phyloP scores from a whole-genome alignment of 495 filamentous ascomycete species.

The Aeminium ludgeri region DNA sequence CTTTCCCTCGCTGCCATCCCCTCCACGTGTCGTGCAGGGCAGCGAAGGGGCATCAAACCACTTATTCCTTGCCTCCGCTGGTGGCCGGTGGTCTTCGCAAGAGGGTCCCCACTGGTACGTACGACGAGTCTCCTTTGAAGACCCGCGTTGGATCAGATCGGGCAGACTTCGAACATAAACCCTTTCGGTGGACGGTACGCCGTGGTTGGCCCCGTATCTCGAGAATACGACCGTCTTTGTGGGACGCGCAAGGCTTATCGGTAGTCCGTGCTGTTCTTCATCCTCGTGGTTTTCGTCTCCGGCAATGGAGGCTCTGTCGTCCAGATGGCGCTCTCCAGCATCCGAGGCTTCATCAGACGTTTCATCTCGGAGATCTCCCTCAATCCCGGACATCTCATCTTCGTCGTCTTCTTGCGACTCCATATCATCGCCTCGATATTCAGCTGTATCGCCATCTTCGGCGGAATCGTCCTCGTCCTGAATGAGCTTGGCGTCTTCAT shows the following conservation, averaged over 20 bases:
- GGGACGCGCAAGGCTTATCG: neutral
- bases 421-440: conserved; percentile 1
- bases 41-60: conserved; percentile 35
- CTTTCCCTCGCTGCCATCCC: conserved; percentile 19
- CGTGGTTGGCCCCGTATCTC: neutral
- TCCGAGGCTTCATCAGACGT: neutral
- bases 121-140: too few relatives aligned
- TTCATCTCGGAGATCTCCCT: neutral
- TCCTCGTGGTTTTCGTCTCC: too few relatives aligned
- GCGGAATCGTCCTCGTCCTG: conserved; percentile 8
- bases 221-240: too few relatives aligned
- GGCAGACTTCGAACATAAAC: too few relatives aligned
- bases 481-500: neutral
- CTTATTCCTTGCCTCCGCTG: conserved; percentile 31
- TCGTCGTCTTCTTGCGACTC: conserved; percentile 5
- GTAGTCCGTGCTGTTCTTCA: conserved; percentile 10
- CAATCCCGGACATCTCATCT: neutral
- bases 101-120: conserved; percentile 9
- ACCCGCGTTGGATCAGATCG: too few relatives aligned
- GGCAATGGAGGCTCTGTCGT: conserved; percentile 1
- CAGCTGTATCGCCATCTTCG: conserved; percentile 5
- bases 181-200: neutral
- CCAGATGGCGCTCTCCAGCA: neutral
- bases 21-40: conserved; percentile 29
- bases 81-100: conserved; percentile 25